Evolutionary conservation across 2,329 filamentous ascomycete genomes (phyloP), one percentile per base, ranked within the genome.

Genomic region (Chaetoscypha palmicola): DNA sequence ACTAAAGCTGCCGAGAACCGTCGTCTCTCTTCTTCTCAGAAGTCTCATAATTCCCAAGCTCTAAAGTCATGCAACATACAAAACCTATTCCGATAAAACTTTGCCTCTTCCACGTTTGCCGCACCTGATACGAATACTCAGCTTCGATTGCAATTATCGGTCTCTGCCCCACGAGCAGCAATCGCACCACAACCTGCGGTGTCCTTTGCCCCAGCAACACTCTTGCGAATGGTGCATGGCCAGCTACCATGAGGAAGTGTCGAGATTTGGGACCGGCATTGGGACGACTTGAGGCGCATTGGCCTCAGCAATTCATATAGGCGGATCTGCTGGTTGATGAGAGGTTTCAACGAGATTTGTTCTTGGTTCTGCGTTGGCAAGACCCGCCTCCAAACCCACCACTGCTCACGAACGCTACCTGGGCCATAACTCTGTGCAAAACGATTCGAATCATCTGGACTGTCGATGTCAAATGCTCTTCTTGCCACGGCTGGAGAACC

Each of bases 221-320:
- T 22, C 32, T 17, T 37, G 38, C 31, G 19, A 22, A 31, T 48
- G 41, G 45, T 48, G 32, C 39, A 48, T 48, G 49, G 45, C 37
- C 49, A 52, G 50, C 47, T 53, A 59, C 54, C 41, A 60, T 60
- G 58, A 59, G 38, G 56, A 56, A 49, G 47, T 47, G 48, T 54
- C 50, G 51, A 54, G 36, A 41, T 40, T 49, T 46, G 44, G 48
- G 45, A 50, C 45, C 48, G 51, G 50, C 31, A 54, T 53, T 56
- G 54, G 57, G 54, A 59, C 51, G 47, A 53, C 43, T 49, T 50
- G 50, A 52, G 54, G 48, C 34, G 45, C 43, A 48, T 48, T 34
- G 32, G 47, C 24, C 36, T 46, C 40, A 47, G 41, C 35, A 40
- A 23, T 38, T 39, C 19, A 39, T 43, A 32, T 40, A 44, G 36